A percentile compares a stretch with the other conserved stretches of the same genome.
These are phyloP conservation scores for Lotmaria passim DNA, from an alignment of 208 protist species.

Conservation along the genomic window DNA sequence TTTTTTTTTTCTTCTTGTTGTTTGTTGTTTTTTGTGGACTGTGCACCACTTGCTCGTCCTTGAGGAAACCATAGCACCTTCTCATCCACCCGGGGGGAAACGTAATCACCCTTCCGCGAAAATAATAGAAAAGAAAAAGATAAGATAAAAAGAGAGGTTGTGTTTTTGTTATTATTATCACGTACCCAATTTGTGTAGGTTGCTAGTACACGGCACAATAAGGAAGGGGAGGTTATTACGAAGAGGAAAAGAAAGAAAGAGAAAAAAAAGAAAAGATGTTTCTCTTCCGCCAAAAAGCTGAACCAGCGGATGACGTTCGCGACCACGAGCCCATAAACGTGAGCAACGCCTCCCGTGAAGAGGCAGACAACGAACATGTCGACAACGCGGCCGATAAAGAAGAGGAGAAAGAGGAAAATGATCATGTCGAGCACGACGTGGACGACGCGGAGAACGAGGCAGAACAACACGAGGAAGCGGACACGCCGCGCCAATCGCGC, in stretches of 20 bases:
- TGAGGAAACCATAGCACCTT: no score
- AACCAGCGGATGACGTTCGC: neutral
- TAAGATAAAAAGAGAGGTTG: neutral
- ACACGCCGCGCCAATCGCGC: neutral
- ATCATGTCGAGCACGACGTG: neutral
- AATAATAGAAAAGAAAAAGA: no score
- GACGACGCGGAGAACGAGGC: conserved; percentile 1
- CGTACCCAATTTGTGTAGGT: neutral
- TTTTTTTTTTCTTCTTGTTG: no score
- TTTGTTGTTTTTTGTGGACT: no score
- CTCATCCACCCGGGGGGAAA: no score
- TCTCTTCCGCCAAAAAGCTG: conserved; percentile 26
- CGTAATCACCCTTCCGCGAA: no score
- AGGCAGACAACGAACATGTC: neutral
- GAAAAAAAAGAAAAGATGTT: conserved; percentile 19
- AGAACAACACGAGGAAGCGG: neutral
- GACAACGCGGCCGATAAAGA: neutral
- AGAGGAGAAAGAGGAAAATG: neutral
- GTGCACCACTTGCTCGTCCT: no score
- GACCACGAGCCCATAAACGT: conserved; percentile 15
- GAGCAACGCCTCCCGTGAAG: neutral
- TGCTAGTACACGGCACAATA: no score
- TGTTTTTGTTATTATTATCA: conserved; percentile 4
- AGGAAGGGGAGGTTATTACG: neutral
- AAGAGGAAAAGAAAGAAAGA: conserved; percentile 11